Conservation (phyloP, 768 basidiomycete species). For the Ramaria rubella region DNA sequence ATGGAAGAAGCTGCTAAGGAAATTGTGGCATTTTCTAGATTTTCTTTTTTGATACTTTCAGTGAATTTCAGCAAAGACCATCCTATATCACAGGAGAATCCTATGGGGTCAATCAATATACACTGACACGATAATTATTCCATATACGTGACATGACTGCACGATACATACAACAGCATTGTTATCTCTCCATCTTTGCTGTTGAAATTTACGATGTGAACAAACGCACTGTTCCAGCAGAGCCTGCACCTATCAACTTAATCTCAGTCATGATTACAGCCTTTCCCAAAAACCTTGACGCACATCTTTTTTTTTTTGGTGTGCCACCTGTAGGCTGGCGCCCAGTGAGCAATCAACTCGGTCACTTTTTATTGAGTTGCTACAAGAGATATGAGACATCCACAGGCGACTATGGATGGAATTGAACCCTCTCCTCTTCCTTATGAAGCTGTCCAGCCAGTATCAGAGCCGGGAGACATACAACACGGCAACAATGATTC, state of each 20-base stretch:
- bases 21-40: conserved; percentile 60
- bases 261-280: conserved; percentile 42
- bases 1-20: conserved; percentile 76
- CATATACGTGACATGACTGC: too few relatives aligned
- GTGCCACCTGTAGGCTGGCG: too few relatives aligned
- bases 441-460: too few relatives aligned
- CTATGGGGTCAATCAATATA: conserved; percentile 50
- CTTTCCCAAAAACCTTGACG: too few relatives aligned
- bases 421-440: too few relatives aligned
- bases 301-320: too few relatives aligned
- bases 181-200: conserved; percentile 69
- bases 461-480: too few relatives aligned
- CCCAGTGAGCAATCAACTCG: too few relatives aligned
- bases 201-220: conserved; percentile 74
- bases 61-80: conserved; percentile 57
- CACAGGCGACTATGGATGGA: too few relatives aligned
- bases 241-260: conserved; percentile 43
- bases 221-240: conserved; percentile 32
- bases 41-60: conserved; percentile 77
- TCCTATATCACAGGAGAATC: conserved; percentile 70
- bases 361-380: too few relatives aligned
- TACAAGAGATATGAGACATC: too few relatives aligned
- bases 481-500: too few relatives aligned
- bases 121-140: not conserved
- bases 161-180: conserved; percentile 37